Percentiles rank a stretch among this genome's conserved stretches.
phyloP scores from a whole-genome alignment of 192 early-diverging fungal species.

The Rhizoclosmatium globosum region DNA sequence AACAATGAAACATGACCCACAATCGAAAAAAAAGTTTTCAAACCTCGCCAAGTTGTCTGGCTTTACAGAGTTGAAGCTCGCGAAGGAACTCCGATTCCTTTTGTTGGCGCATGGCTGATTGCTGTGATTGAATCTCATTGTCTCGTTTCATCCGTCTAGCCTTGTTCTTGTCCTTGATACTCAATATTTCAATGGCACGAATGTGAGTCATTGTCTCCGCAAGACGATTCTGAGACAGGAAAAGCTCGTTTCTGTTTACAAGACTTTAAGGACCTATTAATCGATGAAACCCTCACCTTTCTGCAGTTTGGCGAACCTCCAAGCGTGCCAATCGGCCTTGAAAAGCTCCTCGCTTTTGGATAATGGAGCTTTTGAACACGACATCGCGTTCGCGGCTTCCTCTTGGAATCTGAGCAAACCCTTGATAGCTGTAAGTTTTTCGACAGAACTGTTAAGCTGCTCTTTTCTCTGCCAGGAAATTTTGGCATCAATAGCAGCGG shows the following conservation, averaged over 20 bases:
- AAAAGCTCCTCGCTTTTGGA: conserved; percentile 36
- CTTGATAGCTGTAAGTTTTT: conserved; percentile 32
- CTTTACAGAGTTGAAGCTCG: conserved; percentile 35
- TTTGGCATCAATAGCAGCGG: conserved; percentile 24
- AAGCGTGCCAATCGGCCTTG: conserved; percentile 30
- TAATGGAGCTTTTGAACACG: conserved; percentile 24
- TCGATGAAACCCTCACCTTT: conserved; percentile 15
- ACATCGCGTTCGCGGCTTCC: conserved; percentile 32
- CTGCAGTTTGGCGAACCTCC: conserved; percentile 27
- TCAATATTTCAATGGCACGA: conserved; percentile 34
- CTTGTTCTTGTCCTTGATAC: conserved; percentile 33
- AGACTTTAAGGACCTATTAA: neutral
- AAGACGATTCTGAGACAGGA: conserved; percentile 30
- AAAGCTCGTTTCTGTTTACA: conserved; percentile 30
- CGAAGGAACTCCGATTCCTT: conserved; percentile 39
- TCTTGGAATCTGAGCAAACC: conserved; percentile 30
- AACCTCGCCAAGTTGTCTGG: conserved; percentile 30
- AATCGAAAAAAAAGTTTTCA: no score
- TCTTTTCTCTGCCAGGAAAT: conserved; percentile 20
- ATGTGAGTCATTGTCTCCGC: conserved; percentile 32
- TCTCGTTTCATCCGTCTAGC: conserved; percentile 34
- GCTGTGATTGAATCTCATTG: conserved; percentile 34
- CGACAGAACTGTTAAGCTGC: conserved; percentile 29
- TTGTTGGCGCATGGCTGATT: conserved; percentile 34
- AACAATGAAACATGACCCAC: neutral